Evolutionary conservation across 2,329 filamentous ascomycete species (phyloP).

Genomic region (Xylariales sp.): DNA sequence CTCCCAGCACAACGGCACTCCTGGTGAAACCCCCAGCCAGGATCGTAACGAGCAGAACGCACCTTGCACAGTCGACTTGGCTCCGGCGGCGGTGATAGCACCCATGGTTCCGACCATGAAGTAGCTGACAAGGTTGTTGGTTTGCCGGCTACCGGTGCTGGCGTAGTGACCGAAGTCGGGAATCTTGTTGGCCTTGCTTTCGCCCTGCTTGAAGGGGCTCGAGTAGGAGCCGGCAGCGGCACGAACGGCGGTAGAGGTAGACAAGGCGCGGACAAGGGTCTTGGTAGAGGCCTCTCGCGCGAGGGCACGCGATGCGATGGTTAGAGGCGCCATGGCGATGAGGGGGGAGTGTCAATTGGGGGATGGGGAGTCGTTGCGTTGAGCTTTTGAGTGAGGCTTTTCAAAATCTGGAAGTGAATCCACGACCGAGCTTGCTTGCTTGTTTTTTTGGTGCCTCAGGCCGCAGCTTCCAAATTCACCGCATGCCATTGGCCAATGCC

Average conservation of each 20-base stretch:
- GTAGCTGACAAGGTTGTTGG: constrained; percentile 90
- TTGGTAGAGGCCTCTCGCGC: constrained; percentile 53
- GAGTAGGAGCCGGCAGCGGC: constrained; percentile 45
- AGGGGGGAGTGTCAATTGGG: constrained; percentile 14
- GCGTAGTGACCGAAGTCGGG: constrained; percentile 89
- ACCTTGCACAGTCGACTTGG: constrained; percentile 98
- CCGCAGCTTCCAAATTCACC: constrained; percentile 5
- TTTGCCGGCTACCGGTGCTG: constrained; percentile 60
- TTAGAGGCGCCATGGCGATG: constrained; percentile 62
- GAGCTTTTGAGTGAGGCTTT: constrained; percentile 7
- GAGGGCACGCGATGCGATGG: constrained; percentile 64
- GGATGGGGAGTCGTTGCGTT: constrained; percentile 5
- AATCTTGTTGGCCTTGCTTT: constrained; percentile 61
- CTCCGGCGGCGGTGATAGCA: constrained; percentile 84
- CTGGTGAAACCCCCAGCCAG: too few relatives aligned
- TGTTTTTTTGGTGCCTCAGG: constrained; percentile 5
- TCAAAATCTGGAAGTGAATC: constrained; percentile 4
- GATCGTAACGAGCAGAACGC: too few relatives aligned
- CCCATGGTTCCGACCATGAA: constrained; percentile 98
- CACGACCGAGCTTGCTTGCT: constrained; percentile 2
- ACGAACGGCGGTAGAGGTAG: constrained; percentile 46
- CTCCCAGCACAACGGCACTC: too few relatives aligned
- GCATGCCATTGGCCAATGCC: constrained; percentile 2
- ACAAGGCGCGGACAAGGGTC: constrained; percentile 48
- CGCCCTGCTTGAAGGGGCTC: constrained; percentile 62